Base-by-base conservation (phyloP, 176 grass and related monocot species). In the Lolium rigidum region DNA sequence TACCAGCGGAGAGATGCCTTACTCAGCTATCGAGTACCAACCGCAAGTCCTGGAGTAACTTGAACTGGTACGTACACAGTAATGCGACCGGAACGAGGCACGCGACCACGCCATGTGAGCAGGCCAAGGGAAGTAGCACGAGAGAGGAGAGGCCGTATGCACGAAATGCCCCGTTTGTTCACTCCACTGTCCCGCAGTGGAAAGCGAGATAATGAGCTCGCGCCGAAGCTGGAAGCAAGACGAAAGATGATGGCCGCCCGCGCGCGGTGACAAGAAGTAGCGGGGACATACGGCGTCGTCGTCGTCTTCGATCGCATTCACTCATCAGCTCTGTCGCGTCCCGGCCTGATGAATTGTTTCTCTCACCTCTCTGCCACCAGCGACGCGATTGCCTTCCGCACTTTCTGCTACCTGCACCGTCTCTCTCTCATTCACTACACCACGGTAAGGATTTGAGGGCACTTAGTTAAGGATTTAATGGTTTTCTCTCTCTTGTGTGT, bases 331-430 rank as follows among this genome's bases (percentile, higher is more conserved):
- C 80, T 88, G 51, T 17, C 17, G n/a, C 26, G 79, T 28, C n/a
- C 44, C 16, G 55, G 18, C 55, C 1, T 8, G 55, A 58, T 20
- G 55, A 58, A n/a, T 18, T 22, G 1, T 13, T 2, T 68, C 24
- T 69, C 62, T 67, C 43, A 25, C 49, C 7, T 37, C 10, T 47
- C 49, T 76, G 49, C 49, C 82, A 21, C 46, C n/a, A 78, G 74
- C 77, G 80, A 70, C 51, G 38, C 64, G 74, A 86, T 88, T 82
- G 82, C 82, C 86, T 55, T 73, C 92, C 92, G 82, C 92, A 83
- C 74, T 88, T 90, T 86, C 78, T 84, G 88, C 55, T n/a, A 58
- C 55, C 86, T 86, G 79, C 78, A 62, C 84, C 59, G 35, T 66
- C 59, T 83, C 21, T 4, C 57, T 52, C 63, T 65, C 55, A 31